These are phyloP conservation scores for Xylaria nigripes DNA, from an alignment of 495 filamentous ascomycete genomes.

Conservation along the genomic window DNA sequence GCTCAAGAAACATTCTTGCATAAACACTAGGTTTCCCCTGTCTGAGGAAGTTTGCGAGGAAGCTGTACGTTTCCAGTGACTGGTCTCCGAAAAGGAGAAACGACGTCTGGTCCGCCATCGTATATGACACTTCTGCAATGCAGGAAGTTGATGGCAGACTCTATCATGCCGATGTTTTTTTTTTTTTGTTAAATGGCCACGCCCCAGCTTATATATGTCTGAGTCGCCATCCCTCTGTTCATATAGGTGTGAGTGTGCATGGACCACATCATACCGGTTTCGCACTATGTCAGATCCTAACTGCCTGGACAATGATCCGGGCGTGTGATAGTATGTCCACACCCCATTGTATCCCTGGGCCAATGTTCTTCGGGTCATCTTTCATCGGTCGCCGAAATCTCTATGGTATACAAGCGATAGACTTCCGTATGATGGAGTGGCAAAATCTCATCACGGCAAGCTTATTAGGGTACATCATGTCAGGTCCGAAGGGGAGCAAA, in stretches of 20 bases:
- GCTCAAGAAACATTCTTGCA: conserved; percentile 57
- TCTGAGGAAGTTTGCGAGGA: conserved; percentile 52
- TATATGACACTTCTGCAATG: conserved; percentile 16
- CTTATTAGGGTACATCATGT: conserved; percentile 20
- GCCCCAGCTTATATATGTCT: conserved; percentile 28
- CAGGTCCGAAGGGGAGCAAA: conserved; percentile 11
- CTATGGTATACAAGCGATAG: conserved; percentile 32
- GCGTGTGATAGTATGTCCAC: conserved; percentile 9
- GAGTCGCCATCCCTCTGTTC: conserved; percentile 13
- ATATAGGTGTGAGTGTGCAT: conserved; percentile 14
- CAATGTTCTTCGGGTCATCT: conserved; percentile 5
- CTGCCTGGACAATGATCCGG: conserved; percentile 1
- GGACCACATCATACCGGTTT: not conserved
- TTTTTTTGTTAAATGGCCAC: conserved; percentile 6
- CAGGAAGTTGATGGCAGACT: conserved; percentile 10
- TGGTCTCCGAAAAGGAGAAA: conserved; percentile 70
- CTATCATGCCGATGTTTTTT: not conserved
- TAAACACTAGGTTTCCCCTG: conserved; percentile 57
- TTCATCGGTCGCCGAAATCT: conserved; percentile 37
- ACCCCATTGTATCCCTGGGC: not conserved
- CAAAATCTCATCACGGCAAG: conserved; percentile 29
- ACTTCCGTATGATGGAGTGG: conserved; percentile 27
- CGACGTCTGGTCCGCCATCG: not conserved
- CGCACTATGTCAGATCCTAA: not conserved
- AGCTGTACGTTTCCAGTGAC: conserved; percentile 61